These are phyloP conservation scores for Ustilago lituana DNA, from an alignment of 1,284 basidiomycete genomes.

Conservation along the genomic window DNA sequence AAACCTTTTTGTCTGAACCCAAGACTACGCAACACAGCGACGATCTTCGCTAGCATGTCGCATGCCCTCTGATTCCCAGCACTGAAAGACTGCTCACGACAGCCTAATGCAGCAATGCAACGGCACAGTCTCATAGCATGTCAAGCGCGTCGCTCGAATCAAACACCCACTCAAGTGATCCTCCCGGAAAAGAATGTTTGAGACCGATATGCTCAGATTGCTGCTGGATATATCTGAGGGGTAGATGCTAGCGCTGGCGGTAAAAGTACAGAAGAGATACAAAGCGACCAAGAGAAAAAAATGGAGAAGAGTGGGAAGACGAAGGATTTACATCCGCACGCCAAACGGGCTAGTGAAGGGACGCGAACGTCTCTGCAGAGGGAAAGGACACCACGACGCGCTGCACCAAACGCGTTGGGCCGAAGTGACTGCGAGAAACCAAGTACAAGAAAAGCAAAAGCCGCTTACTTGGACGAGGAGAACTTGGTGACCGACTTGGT, in stretches of 20 bases:
- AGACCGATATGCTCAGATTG: slow-evolving; percentile 57
- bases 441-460: background rate
- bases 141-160: no score
- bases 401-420: slow-evolving; percentile 41
- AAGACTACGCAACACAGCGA: no score
- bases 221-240: slow-evolving; percentile 56
- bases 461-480: slow-evolving; percentile 68
- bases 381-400: slow-evolving; percentile 47
- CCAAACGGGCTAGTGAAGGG: no score
- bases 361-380: no score
- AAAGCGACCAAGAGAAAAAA: slow-evolving; percentile 44
- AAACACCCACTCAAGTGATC: no score
- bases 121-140: no score
- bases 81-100: no score
- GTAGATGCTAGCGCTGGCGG: slow-evolving; percentile 53
- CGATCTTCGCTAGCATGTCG: no score
- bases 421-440: slow-evolving; percentile 12
- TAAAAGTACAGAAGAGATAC: slow-evolving; percentile 58
- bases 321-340: slow-evolving; percentile 2
- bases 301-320: slow-evolving; percentile 5
- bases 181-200: no score
- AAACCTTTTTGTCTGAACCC: no score
- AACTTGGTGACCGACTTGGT: slow-evolving; percentile 75
- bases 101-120: no score
- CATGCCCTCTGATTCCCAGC: no score